Percentiles rank a stretch among this genome's conserved stretches.
These are phyloP conservation scores for Closterium sp. DNA, from an alignment of 139 green algal genomes.

Conservation along the genomic window DNA sequence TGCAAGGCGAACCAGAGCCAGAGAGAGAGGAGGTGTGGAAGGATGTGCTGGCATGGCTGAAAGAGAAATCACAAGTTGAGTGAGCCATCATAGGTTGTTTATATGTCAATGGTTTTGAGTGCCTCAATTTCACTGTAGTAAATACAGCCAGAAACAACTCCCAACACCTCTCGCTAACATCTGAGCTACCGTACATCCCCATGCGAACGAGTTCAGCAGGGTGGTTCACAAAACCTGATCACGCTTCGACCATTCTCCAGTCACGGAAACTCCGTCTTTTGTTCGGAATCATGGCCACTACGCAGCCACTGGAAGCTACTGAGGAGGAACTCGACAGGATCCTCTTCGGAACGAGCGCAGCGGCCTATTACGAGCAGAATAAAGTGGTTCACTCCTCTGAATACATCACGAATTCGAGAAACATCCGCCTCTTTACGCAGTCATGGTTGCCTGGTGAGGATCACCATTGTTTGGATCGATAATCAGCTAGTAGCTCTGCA, in stretches of 20 bases:
- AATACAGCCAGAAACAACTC: too few species aligned
- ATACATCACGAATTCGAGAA: constrained; percentile 20
- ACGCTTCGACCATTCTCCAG: too few species aligned
- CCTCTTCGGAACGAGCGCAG: neutral
- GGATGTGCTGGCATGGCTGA: constrained; percentile 4
- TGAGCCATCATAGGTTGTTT: too few species aligned
- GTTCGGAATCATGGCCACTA: neutral
- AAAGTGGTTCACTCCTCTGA: neutral
- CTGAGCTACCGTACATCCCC: too few species aligned
- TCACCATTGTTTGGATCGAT: neutral
- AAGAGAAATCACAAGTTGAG: neutral
- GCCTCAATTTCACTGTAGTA: too few species aligned
- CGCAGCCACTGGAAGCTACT: neutral
- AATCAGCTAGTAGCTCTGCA: neutral
- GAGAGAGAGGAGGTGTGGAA: neutral
- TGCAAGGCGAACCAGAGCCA: constrained; percentile 1
- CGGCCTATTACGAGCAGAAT: neutral
- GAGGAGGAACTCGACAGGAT: neutral
- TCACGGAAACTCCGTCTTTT: too few species aligned
- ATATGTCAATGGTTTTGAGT: too few species aligned
- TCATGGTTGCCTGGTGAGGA: constrained; percentile 6
- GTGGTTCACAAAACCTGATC: too few species aligned
- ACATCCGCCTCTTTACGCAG: constrained; percentile 15
- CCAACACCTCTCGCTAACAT: too few species aligned
- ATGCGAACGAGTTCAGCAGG: too few species aligned